Evolutionary conservation across 148 eudicot genomes (phyloP).

Genomic region (Rhododendron kiyosumense): DNA sequence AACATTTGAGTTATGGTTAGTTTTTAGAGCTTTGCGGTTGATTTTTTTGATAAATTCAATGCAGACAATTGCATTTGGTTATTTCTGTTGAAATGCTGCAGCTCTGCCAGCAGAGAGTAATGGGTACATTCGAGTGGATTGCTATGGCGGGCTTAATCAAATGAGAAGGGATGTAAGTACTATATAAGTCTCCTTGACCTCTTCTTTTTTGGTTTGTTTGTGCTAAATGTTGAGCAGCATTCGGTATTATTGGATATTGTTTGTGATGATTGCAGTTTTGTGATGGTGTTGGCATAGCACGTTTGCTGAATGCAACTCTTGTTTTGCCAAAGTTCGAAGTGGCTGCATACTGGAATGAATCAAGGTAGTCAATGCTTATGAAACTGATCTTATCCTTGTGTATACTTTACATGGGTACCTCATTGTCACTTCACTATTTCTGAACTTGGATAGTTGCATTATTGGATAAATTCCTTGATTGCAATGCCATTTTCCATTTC

Average conservation of each 20-base stretch:
- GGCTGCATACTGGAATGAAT: slow-evolving; percentile 98
- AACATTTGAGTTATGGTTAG: neutral
- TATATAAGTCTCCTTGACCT: neutral
- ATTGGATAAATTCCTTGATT: neutral
- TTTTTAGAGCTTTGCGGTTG: neutral
- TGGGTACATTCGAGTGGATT: slow-evolving; percentile 95
- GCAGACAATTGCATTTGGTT: slow-evolving; percentile 79
- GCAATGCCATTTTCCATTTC: neutral
- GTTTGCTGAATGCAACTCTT: slow-evolving; percentile 88
- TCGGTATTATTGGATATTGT: neutral
- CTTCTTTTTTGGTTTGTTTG: neutral
- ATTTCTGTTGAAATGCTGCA: slow-evolving; percentile 88
- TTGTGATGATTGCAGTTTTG: slow-evolving; percentile 56
- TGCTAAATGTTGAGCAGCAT: neutral
- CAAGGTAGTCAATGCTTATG: slow-evolving; percentile 50
- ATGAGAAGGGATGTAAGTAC: slow-evolving; percentile 93
- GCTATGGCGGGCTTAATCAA: slow-evolving; percentile 99
- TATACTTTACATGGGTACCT: neutral
- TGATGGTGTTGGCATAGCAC: slow-evolving; percentile 97
- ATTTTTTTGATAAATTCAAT: slow-evolving; percentile 38
- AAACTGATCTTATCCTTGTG: neutral
- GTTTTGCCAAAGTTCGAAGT: slow-evolving; percentile 96
- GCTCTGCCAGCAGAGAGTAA: slow-evolving; percentile 75
- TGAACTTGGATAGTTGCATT: neutral
- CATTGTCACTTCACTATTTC: neutral